Evolutionary conservation across 257 asterid genomes (phyloP).

Genomic region (Capsicum rhomboideum): DNA sequence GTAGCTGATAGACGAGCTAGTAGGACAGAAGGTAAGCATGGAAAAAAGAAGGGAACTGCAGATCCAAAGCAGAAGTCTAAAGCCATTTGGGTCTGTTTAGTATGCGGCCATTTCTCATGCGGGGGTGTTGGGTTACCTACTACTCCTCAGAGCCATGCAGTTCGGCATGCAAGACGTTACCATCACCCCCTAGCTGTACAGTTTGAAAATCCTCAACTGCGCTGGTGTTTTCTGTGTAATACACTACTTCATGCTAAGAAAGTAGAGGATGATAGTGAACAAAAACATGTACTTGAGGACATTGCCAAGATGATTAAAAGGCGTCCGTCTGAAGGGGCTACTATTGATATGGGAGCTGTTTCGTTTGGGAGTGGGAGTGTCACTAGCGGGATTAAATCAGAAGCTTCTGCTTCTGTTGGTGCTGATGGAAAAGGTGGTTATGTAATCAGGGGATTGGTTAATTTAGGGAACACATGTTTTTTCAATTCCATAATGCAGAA

Average conservation of each 20-base stretch:
- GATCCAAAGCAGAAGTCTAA: slow-evolving; percentile 8
- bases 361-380: slow-evolving; percentile 62
- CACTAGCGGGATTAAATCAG: slow-evolving; percentile 36
- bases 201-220: slow-evolving; percentile 54
- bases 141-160: slow-evolving; percentile 72
- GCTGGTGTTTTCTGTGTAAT: slow-evolving; percentile 68
- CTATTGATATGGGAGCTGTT: slow-evolving; percentile 51
- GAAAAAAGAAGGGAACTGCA: slow-evolving; percentile 46
- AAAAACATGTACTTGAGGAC: slow-evolving; percentile 38
- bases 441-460: slow-evolving; percentile 61
- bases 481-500: slow-evolving; percentile 83
- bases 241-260: slow-evolving; percentile 37
- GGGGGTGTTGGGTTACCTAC: slow-evolving; percentile 85
- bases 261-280: slow-evolving; percentile 32
- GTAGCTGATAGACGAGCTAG: slow-evolving; percentile 38
- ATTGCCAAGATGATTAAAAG: slow-evolving; percentile 49
- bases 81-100: slow-evolving; percentile 82
- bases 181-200: slow-evolving; percentile 66
- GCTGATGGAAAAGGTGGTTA: slow-evolving; percentile 25
- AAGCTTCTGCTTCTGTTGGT: slow-evolving; percentile 16
- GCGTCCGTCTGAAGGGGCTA: slow-evolving; percentile 27
- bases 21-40: slow-evolving; percentile 53
- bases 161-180: slow-evolving; percentile 57
- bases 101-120: slow-evolving; percentile 73
- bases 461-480: slow-evolving; percentile 95